Conservation (phyloP, 2,329 filamentous ascomycete species). For the Fusarium setosum region DNA sequence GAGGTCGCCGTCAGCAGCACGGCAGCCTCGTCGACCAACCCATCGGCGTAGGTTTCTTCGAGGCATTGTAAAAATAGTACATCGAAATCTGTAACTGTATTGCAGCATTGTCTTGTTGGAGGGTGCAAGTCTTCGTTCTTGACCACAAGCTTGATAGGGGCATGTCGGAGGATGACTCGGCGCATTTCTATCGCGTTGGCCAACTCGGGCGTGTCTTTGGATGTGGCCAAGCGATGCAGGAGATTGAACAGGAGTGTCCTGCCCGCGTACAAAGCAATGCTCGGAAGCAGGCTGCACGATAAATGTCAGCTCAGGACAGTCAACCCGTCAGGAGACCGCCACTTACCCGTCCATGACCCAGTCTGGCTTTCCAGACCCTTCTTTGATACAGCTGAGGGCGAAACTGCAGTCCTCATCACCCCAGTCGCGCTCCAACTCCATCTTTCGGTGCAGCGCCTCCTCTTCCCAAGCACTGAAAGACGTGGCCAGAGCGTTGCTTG, state of each 20-base stretch:
- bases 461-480: conserved; percentile 3
- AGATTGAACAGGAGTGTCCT: conserved; percentile 1
- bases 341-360: conserved; percentile 12
- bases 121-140: background rate
- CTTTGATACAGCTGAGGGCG: background rate
- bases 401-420: background rate
- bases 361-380: background rate
- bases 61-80: conserved; percentile 4
- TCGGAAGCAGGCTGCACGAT: conserved; percentile 6
- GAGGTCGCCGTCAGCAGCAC: conserved; percentile 2
- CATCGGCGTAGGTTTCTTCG: background rate
- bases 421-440: conserved; percentile 3
- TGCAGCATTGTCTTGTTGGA: background rate
- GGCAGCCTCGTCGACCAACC: background rate
- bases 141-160: conserved; percentile 2
- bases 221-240: background rate
- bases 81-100: background rate
- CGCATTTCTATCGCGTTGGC: background rate
- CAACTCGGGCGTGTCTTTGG: background rate
- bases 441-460: background rate
- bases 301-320: background rate
- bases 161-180: conserved; percentile 5
- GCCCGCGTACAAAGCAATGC: background rate
- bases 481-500: background rate
- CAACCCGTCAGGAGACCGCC: background rate